phyloP scores from a whole-genome alignment of 345 rosid genomes.

The Brassica juncea region DNA sequence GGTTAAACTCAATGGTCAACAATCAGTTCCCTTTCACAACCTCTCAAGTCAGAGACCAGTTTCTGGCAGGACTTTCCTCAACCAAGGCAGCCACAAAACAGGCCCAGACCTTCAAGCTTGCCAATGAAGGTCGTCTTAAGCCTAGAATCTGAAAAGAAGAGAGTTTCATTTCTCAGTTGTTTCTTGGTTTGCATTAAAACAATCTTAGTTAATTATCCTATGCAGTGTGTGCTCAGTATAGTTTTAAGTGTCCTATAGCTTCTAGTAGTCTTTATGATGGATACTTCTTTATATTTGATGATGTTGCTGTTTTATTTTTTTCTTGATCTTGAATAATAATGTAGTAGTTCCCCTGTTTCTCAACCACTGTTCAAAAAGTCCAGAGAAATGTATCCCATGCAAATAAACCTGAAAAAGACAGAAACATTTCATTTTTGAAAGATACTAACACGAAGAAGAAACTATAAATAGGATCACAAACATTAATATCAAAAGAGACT shows the following conservation, averaged over 20 bases:
- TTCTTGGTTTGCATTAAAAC: constrained; percentile 24
- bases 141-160: constrained; percentile 46
- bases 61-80: constrained; percentile 60
- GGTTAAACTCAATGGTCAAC: constrained; percentile 82
- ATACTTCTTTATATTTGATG: constrained; percentile 25
- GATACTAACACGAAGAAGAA: constrained; percentile 4
- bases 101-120: constrained; percentile 80
- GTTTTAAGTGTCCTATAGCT: constrained; percentile 26
- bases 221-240: constrained; percentile 28
- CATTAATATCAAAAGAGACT: constrained; percentile 20
- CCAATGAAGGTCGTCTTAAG: constrained; percentile 82
- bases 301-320: constrained; percentile 12
- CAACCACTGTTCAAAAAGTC: constrained; percentile 13
- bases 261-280: constrained; percentile 37
- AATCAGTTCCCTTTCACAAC: constrained; percentile 68
- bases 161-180: constrained; percentile 18
- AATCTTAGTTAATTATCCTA: constrained; percentile 32
- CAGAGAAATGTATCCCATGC: neutral
- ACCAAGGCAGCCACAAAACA: constrained; percentile 73
- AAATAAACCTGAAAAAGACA: neutral
- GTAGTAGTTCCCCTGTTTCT: constrained; percentile 25
- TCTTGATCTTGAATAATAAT: constrained; percentile 19
- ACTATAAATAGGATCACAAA: constrained; percentile 1
- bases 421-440: neutral
- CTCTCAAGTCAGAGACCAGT: constrained; percentile 71